phyloP scores from a whole-genome alignment of 495 filamentous ascomycete species.

The Podospora australis region DNA sequence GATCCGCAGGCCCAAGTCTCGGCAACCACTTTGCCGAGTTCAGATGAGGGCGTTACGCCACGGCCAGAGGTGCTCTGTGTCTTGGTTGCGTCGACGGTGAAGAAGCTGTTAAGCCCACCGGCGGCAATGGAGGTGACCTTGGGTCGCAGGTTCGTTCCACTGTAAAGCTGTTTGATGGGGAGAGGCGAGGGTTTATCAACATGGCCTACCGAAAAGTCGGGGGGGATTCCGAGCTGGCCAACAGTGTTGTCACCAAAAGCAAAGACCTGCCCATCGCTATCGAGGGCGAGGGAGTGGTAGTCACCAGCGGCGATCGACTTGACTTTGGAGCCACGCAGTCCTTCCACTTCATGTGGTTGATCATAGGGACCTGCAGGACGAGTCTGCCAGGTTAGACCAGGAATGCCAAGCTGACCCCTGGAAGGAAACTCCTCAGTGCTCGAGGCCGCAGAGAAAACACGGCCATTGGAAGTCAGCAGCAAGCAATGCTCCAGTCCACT shows the following conservation, averaged over 20 bases:
- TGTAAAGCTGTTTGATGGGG: conserved; percentile 64
- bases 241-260: conserved; percentile 83
- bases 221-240: conserved; percentile 79
- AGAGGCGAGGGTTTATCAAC: conserved; percentile 64
- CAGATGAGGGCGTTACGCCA: conserved; percentile 28
- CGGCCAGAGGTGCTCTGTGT: conserved; percentile 4
- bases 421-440: conserved; percentile 71
- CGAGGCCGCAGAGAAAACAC: conserved; percentile 78
- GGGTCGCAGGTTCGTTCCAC: conserved; percentile 50
- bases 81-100: conserved; percentile 71
- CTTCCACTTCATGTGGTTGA: conserved; percentile 58
- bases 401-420: conserved; percentile 80
- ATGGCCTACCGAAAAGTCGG: conserved; percentile 49
- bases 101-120: conserved; percentile 79
- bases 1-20: conserved; percentile 84
- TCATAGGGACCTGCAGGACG: conserved; percentile 75
- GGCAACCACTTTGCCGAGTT: conserved; percentile 47
- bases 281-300: conserved; percentile 74
- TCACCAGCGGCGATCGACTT: conserved; percentile 74
- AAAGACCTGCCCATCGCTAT: conserved; percentile 70
- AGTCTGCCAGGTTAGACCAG: conserved; percentile 71
- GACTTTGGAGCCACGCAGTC: conserved; percentile 52
- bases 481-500: conserved; percentile 80
- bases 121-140: conserved; percentile 69
- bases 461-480: conserved; percentile 76